A percentile compares a stretch with the other conserved stretches of the same genome.
phyloP scores from a whole-genome alignment of 768 basidiomycete genomes.

The Macrocybe gigantea region DNA sequence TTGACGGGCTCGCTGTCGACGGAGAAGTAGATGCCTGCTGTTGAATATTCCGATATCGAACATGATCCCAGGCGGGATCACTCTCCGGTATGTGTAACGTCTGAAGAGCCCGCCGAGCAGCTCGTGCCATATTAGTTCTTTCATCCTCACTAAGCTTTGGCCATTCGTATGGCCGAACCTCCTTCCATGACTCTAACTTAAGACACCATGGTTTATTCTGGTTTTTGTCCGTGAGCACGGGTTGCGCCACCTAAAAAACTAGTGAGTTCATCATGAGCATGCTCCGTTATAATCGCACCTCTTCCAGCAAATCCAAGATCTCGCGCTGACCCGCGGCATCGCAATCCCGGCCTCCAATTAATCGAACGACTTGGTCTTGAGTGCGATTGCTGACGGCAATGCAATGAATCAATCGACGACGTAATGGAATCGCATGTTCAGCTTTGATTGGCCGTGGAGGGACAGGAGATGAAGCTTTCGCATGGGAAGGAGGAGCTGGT shows the following conservation, averaged over 20 bases:
- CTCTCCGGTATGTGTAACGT: conserved; percentile 49
- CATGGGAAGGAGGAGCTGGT: conserved; percentile 17
- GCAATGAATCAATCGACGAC: conserved; percentile 46
- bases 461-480: conserved; percentile 20
- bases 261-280: not conserved
- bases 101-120: conserved; percentile 43
- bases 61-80: conserved; percentile 60
- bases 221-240: conserved; percentile 24
- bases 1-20: conserved; percentile 9
- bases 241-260: conserved; percentile 45
- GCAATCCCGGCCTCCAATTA: conserved; percentile 39
- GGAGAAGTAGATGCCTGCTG: conserved; percentile 8
- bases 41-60: conserved; percentile 22
- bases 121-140: conserved; percentile 42
- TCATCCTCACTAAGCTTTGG: conserved; percentile 41
- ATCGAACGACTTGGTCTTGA: conserved; percentile 39
- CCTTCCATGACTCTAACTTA: conserved; percentile 53
- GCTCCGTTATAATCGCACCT: conserved; percentile 27
- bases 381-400: conserved; percentile 44
- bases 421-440: conserved; percentile 8
- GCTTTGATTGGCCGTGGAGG: conserved; percentile 9
- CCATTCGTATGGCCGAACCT: conserved; percentile 68
- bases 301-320: conserved; percentile 41
- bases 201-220: conserved; percentile 42
- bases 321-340: conserved; percentile 30